These are phyloP conservation scores for Phaeotremella skinneri DNA, from an alignment of 768 basidiomycete genomes.

Conservation along the genomic window DNA sequence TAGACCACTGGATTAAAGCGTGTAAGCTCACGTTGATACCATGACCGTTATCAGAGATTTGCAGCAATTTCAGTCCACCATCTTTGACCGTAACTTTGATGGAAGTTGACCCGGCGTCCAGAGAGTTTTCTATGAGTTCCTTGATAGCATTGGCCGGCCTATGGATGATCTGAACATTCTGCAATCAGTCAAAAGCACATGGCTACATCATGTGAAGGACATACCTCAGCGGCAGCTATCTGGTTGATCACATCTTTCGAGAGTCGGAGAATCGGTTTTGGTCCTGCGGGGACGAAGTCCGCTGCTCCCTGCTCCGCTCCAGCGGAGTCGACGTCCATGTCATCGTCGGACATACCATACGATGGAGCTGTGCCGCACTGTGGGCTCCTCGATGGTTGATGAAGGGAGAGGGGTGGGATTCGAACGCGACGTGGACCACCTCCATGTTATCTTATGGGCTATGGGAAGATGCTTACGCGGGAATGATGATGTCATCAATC, in stretches of 20 bases:
- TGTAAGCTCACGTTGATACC: slow-evolving; percentile 73
- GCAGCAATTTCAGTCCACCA: slow-evolving; percentile 88
- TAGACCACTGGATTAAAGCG: not conserved
- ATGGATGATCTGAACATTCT: slow-evolving; percentile 67
- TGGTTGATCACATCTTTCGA: slow-evolving; percentile 82
- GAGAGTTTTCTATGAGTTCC: slow-evolving; percentile 87
- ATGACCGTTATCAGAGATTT: slow-evolving; percentile 95
- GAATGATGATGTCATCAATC: slow-evolving; percentile 3
- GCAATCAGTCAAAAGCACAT: not conserved
- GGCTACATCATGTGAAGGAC: slow-evolving; percentile 21
- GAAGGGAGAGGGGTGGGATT: no score
- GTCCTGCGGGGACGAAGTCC: slow-evolving; percentile 31
- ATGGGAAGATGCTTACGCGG: not conserved
- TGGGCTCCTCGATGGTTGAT: no score
- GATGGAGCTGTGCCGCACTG: no score
- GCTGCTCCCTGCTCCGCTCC: slow-evolving; percentile 5
- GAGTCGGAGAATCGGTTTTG: slow-evolving; percentile 64
- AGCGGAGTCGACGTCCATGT: slow-evolving; percentile 18
- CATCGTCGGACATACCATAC: slow-evolving; percentile 15
- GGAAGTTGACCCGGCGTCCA: slow-evolving; percentile 87
- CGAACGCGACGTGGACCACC: not conserved
- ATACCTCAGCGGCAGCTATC: slow-evolving; percentile 69
- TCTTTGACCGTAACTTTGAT: slow-evolving; percentile 89
- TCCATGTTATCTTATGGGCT: not conserved
- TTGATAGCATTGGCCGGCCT: slow-evolving; percentile 92